Conservation (phyloP, 208 protist species). For the Leptomonas pyrrhocoris region DNA sequence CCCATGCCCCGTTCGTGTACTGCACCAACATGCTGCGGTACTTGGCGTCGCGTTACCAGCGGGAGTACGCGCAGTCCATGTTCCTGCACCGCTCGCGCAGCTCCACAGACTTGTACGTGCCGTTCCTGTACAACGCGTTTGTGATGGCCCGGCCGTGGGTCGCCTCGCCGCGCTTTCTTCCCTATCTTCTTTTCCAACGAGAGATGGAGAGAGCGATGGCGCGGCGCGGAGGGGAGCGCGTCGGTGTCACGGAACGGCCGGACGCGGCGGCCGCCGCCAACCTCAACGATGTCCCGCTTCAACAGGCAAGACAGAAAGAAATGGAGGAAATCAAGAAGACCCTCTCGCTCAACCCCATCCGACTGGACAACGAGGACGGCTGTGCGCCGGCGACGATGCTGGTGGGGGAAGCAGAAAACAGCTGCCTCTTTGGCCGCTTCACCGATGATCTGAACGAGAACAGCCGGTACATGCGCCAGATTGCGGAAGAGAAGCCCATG, state of each 20-base stretch:
- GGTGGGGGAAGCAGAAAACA: constrained; percentile 9
- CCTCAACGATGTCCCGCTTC: not conserved
- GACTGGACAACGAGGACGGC: constrained; percentile 56
- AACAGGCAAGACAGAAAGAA: not conserved
- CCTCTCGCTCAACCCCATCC: not conserved
- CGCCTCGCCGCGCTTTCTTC: constrained; percentile 49
- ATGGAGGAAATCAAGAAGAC: not conserved
- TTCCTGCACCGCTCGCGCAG: constrained; percentile 35
- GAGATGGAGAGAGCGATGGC: not conserved
- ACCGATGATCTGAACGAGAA: constrained; percentile 30
- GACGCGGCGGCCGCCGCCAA: not conserved
- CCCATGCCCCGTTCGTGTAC: constrained; percentile 72
- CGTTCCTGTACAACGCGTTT: constrained; percentile 73
- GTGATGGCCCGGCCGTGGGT: constrained; percentile 67
- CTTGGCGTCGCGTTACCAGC: constrained; percentile 43
- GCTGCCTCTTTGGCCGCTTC: constrained; percentile 38
- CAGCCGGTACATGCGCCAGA: constrained; percentile 1
- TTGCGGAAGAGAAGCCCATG: constrained; percentile 25
- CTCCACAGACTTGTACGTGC: constrained; percentile 43
- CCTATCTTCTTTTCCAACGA: constrained; percentile 34
- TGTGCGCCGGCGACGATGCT: constrained; percentile 48
- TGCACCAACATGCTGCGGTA: constrained; percentile 61
- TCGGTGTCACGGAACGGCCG: not conserved
- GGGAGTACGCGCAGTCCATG: constrained; percentile 37
- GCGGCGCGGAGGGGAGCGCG: not conserved